Conservation (phyloP, 1,284 basidiomycete species). For the Irpex sp. region DNA sequence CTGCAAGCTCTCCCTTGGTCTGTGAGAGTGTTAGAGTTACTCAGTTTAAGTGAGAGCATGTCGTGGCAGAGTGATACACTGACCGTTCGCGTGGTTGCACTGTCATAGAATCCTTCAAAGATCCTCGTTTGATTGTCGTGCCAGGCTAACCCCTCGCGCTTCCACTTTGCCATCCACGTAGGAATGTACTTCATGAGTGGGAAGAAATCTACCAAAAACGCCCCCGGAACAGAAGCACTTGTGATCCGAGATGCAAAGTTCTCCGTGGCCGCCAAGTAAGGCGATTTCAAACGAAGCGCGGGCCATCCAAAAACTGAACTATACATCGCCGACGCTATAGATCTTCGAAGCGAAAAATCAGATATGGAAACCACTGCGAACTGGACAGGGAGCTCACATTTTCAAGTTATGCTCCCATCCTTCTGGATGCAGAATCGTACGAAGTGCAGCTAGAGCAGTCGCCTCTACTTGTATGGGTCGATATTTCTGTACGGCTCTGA, state of each 20-base stretch:
- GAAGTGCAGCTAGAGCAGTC: neutral
- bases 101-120: neutral
- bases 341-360: neutral
- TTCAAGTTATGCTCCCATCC: neutral
- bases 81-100: neutral
- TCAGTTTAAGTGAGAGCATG: too few species aligned
- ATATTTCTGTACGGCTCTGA: neutral
- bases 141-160: neutral
- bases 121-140: slow-evolving; percentile 4
- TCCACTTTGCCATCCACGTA: neutral
- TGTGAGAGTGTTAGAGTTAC: too few species aligned
- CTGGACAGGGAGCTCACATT: neutral
- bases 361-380: too few species aligned
- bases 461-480: neutral
- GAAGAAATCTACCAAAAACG: slow-evolving; percentile 9
- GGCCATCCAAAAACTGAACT: neutral
- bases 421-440: neutral
- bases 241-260: neutral
- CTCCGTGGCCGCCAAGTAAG: neutral
- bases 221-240: slow-evolving; percentile 3
- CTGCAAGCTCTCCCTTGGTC: neutral
- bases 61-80: neutral
- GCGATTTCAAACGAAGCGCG: neutral
- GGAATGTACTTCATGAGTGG: slow-evolving; percentile 3
- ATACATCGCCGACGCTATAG: neutral